Evolutionary conservation across 148 eudicot species (phyloP), one percentile per base, ranked within the genome.

Genomic region (Rhododendron griersonianum): DNA sequence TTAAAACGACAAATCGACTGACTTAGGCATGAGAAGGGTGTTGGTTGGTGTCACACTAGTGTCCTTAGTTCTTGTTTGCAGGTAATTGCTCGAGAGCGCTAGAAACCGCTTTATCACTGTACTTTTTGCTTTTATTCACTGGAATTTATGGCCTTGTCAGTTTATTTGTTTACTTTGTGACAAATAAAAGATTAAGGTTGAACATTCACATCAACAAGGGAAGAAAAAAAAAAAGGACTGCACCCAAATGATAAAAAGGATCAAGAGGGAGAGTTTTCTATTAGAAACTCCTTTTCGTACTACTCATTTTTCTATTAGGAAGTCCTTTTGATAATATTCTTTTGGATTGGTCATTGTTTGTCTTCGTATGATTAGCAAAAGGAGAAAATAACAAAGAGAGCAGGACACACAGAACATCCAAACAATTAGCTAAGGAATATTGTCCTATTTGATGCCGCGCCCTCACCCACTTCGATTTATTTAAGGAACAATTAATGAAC

Each of bases 381-480:
- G 61, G 50, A 63, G n/a, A 50, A 59, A 21, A 33, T 10, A 2
- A 21, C 8, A 73, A 50, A 71, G 41, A 23, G 55, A 50, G 33
- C 7, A n/a, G 11, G 16, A 44, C 41, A 67, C 3, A 73, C 45
- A 45, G 37, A 45, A 30, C 51, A 74, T 14, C 39, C n/a, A 55
- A 15, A n/a, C 53, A 16, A 19, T 19, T 59, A 53, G 48, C 16
- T 30, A 33, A 14, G 11, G 67, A 57, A 16, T 16, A 18, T 47
- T 39, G 51, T 74, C 55, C 37, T 85, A 59, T 63, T 57, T 67
- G 74, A 67, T 25, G 30, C 74, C 30, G 1, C 30, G 1, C 33
- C 33, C 13, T 57, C 47, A 45, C 71, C 88, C 81, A 74, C 85
- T 86, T 82, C 18, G n/a, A 82, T 83, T 83, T 57, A 45, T 83